phyloP scores from a whole-genome alignment of 768 basidiomycete species.

The Calocera cornea region DNA sequence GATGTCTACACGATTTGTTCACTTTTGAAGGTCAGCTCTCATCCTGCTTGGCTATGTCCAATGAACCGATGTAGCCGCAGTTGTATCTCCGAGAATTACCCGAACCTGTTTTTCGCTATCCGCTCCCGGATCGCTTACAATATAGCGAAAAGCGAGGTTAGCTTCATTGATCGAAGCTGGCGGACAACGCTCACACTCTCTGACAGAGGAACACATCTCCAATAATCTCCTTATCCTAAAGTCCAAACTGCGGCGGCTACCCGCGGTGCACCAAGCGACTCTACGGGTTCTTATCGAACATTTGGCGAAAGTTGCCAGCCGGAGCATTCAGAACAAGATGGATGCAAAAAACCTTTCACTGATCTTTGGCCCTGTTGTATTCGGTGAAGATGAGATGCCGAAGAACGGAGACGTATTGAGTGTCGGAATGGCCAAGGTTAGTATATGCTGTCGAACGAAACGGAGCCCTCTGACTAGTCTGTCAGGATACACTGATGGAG shows the following conservation, averaged over 20 bases:
- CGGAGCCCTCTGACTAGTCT: neutral
- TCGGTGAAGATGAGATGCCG: slow-evolving; percentile 82
- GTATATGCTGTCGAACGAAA: neutral
- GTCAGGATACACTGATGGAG: slow-evolving; percentile 62
- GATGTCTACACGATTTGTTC: slow-evolving; percentile 77
- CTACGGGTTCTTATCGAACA: slow-evolving; percentile 73
- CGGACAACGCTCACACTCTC: neutral
- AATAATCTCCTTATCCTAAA: slow-evolving; percentile 65
- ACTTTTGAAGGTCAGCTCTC: slow-evolving; percentile 55
- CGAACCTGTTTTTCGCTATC: slow-evolving; percentile 75
- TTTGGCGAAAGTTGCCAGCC: slow-evolving; percentile 53
- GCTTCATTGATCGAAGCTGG: slow-evolving; percentile 10
- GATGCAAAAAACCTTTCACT: slow-evolving; percentile 85
- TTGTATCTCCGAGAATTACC: slow-evolving; percentile 75
- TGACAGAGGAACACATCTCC: slow-evolving; percentile 51
- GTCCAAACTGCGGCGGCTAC: slow-evolving; percentile 74
- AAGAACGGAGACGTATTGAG: slow-evolving; percentile 62
- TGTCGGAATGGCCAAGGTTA: slow-evolving; percentile 63
- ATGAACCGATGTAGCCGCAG: slow-evolving; percentile 24
- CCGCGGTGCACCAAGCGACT: slow-evolving; percentile 71
- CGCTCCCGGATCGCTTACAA: slow-evolving; percentile 66
- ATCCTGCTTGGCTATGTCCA: neutral
- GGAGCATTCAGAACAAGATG: slow-evolving; percentile 77
- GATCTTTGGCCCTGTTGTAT: slow-evolving; percentile 75
- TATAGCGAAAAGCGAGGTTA: slow-evolving; percentile 64